A percentile compares a stretch with the other conserved stretches of the same genome.
phyloP scores from a whole-genome alignment of 306 rosid genomes.

The Begonia peltatifolia region DNA sequence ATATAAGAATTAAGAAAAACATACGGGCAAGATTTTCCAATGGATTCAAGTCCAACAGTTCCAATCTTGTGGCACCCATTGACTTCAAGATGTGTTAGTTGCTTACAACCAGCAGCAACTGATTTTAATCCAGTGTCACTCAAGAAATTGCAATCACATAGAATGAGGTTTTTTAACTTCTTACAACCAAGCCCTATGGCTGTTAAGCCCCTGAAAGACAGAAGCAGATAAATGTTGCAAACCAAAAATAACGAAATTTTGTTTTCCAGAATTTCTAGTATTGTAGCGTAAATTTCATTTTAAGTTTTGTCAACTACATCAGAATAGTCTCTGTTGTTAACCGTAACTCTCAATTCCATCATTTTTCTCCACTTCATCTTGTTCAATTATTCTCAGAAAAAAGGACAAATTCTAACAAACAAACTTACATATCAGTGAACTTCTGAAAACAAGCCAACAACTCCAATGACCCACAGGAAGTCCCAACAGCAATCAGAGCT shows the following conservation, averaged over 20 bases:
- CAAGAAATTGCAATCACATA: constrained; percentile 80
- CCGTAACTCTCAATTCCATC: background rate
- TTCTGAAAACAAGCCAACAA: constrained; percentile 71
- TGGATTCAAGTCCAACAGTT: constrained; percentile 59
- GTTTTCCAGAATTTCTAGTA: too few relatives aligned
- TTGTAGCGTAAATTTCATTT: too few relatives aligned
- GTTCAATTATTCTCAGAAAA: background rate
- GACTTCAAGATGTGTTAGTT: constrained; percentile 81
- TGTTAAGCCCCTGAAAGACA: constrained; percentile 53
- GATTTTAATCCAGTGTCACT: constrained; percentile 86
- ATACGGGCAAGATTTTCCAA: constrained; percentile 84
- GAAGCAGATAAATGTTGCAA: constrained; percentile 4
- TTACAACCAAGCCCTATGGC: constrained; percentile 76
- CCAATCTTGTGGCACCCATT: constrained; percentile 96
- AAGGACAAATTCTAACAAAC: constrained; percentile 2
- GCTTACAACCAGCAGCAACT: constrained; percentile 84
- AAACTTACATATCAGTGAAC: constrained; percentile 73
- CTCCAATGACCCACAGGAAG: constrained; percentile 46
- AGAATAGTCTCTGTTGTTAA: background rate
- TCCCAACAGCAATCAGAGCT: constrained; percentile 72
- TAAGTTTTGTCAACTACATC: too few relatives aligned
- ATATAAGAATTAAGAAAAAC: constrained; percentile 19
- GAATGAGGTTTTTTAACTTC: constrained; percentile 73
- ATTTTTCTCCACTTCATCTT: background rate
- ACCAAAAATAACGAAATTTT: background rate